Evolutionary conservation across 257 asterid species (phyloP).

Genomic region (Lycium ferocissimum): DNA sequence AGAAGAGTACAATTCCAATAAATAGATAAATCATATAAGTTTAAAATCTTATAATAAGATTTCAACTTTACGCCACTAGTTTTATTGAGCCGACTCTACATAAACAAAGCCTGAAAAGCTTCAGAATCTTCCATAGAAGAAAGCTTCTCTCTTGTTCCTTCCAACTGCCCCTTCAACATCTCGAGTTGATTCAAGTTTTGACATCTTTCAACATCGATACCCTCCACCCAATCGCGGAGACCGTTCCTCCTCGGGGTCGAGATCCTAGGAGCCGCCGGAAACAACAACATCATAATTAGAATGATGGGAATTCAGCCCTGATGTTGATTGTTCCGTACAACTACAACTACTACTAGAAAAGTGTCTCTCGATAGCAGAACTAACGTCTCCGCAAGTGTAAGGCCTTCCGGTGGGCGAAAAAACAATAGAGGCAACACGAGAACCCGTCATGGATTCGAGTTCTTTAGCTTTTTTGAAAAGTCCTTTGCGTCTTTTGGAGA

Average conservation of each 20-base stretch:
- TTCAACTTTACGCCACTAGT: not conserved
- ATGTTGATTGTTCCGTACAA: not conserved
- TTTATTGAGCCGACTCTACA: not conserved
- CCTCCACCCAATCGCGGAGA: slow-evolving; percentile 18
- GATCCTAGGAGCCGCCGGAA: not conserved
- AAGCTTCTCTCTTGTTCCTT: not conserved
- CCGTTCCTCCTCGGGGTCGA: not conserved
- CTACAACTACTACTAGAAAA: not conserved
- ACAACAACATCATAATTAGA: not conserved
- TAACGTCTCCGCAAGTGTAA: slow-evolving; percentile 20
- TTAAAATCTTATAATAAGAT: too few relatives aligned
- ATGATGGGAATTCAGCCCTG: not conserved
- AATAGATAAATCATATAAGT: too few relatives aligned
- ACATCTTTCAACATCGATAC: not conserved
- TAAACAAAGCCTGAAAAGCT: not conserved
- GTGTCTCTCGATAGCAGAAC: not conserved
- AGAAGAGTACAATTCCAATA: too few relatives aligned
- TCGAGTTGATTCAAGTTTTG: not conserved
- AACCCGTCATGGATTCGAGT: not conserved
- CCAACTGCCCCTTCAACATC: slow-evolving; percentile 10
- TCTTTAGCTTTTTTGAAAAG: slow-evolving; percentile 30
- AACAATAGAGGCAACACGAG: slow-evolving; percentile 23
- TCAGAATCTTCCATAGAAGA: not conserved
- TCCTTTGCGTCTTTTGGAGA: slow-evolving; percentile 25
- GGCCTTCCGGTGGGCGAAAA: slow-evolving; percentile 24